Conservation (phyloP, 768 basidiomycete genomes). For the Mycena galericulata region DNA sequence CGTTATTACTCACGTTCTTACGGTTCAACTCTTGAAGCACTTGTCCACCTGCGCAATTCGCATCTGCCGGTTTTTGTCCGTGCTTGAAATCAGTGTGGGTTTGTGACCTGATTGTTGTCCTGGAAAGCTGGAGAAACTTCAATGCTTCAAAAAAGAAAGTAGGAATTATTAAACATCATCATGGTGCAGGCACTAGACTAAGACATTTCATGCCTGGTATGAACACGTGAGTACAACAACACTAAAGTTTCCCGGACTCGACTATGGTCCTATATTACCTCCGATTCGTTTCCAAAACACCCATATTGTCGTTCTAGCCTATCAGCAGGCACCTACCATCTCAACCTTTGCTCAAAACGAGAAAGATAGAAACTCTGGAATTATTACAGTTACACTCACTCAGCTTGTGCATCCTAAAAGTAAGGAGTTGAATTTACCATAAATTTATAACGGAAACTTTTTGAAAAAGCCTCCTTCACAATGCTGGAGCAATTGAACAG, state of each 20-base stretch:
- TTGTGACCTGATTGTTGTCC: constrained; percentile 7
- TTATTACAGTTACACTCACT: background rate
- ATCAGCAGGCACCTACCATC: constrained; percentile 6
- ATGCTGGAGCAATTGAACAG: too few relatives aligned
- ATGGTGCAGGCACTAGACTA: background rate
- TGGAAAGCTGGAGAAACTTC: constrained; percentile 12
- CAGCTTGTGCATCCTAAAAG: constrained; percentile 1
- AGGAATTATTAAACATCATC: background rate
- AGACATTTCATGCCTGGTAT: background rate
- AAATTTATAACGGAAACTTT: constrained; percentile 9
- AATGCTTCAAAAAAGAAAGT: background rate
- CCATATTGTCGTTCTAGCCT: constrained; percentile 8
- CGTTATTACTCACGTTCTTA: constrained; percentile 8
- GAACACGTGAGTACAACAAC: constrained; percentile 5
- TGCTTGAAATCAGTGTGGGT: constrained; percentile 8
- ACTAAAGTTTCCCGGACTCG: constrained; percentile 1
- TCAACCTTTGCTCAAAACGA: constrained; percentile 1
- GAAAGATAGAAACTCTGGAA: background rate
- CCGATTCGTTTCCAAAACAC: constrained; percentile 6
- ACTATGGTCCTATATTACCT: constrained; percentile 10
- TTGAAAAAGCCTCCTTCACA: too few relatives aligned
- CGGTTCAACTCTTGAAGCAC: constrained; percentile 14
- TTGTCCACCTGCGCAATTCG: constrained; percentile 9
- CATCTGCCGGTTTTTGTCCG: constrained; percentile 6
- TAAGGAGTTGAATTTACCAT: constrained; percentile 6